These are phyloP conservation scores for Pichia sp. DNA, from an alignment of 1,139 yeast genomes.

Conservation along the genomic window DNA sequence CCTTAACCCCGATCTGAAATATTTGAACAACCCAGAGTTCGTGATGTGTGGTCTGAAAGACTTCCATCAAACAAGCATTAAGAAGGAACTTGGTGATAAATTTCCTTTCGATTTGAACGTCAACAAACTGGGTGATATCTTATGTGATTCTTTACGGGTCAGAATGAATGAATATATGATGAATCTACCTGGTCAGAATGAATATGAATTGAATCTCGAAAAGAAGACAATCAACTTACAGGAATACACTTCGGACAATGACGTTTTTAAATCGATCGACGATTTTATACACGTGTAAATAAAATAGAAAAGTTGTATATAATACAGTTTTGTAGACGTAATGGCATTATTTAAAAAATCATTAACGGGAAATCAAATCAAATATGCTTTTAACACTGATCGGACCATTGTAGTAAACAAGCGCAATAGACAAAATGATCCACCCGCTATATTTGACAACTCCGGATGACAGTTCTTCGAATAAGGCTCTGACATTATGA, in stretches of 20 bases:
- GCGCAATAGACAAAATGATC: constrained; percentile 1
- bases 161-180: constrained; percentile 18
- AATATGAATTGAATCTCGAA: neutral
- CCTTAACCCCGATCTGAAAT: constrained; percentile 68
- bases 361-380: constrained; percentile 3
- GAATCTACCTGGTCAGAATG: neutral
- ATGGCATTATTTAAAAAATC: neutral
- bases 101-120: neutral
- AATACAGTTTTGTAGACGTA: too few relatives aligned
- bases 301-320: neutral
- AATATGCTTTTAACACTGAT: neutral
- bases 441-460: constrained; percentile 3
- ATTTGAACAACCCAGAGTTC: constrained; percentile 57
- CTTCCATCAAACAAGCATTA: constrained; percentile 49
- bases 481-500: neutral
- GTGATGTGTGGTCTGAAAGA: constrained; percentile 86
- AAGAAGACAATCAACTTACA: neutral
- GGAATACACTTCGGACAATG: neutral
- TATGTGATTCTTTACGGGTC: constrained; percentile 3
- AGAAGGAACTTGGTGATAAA: constrained; percentile 19
- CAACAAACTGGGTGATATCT: constrained; percentile 4
- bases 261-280: neutral
- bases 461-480: constrained; percentile 1
- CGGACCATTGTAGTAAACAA: constrained; percentile 2
- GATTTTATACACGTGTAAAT: constrained; percentile 2